Percentiles rank a stretch among this genome's conserved stretches.
phyloP scores from a whole-genome alignment of 768 basidiomycete species.

The Phanerochaete sordida region DNA sequence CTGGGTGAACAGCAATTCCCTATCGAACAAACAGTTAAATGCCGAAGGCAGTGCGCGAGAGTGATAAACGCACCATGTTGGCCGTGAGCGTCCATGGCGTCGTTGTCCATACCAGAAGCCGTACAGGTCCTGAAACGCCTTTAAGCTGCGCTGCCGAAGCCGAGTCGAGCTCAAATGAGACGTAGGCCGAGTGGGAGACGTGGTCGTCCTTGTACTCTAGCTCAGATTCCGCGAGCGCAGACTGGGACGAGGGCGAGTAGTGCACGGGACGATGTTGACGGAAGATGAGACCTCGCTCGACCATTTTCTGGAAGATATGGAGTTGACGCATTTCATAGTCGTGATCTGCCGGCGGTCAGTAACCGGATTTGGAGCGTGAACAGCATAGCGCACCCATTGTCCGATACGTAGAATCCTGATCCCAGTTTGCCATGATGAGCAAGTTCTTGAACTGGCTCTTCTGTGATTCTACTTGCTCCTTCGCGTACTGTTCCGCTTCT shows the following conservation, averaged over 20 bases:
- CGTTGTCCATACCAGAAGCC: slow-evolving; percentile 89
- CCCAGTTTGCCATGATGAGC: slow-evolving; percentile 93
- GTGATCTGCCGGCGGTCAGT: slow-evolving; percentile 52
- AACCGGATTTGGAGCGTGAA: neutral
- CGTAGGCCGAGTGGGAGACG: slow-evolving; percentile 83
- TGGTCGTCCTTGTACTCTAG: slow-evolving; percentile 88
- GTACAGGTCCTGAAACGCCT: slow-evolving; percentile 4
- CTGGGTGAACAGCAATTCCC: slow-evolving; percentile 86
- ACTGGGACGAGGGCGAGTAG: slow-evolving; percentile 92
- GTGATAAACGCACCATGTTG: slow-evolving; percentile 78
- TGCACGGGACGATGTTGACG: slow-evolving; percentile 87
- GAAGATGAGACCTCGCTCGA: slow-evolving; percentile 80
- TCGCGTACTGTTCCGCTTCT: slow-evolving; percentile 70
- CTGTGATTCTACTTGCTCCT: slow-evolving; percentile 71
- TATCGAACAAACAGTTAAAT: slow-evolving; percentile 27
- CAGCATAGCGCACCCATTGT: slow-evolving; percentile 62
- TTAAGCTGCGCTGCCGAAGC: slow-evolving; percentile 13
- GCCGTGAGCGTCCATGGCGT: slow-evolving; percentile 97
- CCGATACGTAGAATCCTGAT: slow-evolving; percentile 64
- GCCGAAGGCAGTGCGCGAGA: neutral
- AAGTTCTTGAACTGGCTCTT: slow-evolving; percentile 75
- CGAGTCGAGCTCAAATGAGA: slow-evolving; percentile 64
- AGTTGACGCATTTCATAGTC: slow-evolving; percentile 88
- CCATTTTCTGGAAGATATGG: slow-evolving; percentile 82
- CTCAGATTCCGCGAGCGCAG: slow-evolving; percentile 94